Base-by-base conservation (phyloP, 1,284 basidiomycete species). In the Moesziomyces aphidis region DNA sequence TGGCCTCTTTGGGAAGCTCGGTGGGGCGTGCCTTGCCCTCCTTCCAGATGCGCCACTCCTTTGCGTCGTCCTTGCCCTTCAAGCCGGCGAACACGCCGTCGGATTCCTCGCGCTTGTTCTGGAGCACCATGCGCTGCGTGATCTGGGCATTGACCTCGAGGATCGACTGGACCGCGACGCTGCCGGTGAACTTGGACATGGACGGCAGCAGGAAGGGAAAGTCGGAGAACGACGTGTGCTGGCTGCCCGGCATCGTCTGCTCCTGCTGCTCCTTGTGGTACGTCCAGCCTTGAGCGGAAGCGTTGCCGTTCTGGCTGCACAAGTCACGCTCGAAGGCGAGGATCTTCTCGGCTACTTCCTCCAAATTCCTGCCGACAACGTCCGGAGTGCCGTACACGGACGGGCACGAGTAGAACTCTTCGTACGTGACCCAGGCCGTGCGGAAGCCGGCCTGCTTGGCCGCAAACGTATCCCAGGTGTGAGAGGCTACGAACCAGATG, bases 401-500 rank as follows among this genome's bases (percentile, higher is more conserved):
- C 23, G 67, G 50, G 48, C 64, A 70, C 2, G 57, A 58, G 51
- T 70, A 71, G 51, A 73, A 73, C 50, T 81, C 79, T 59, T 81
- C 79, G 57, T 81, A 78, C 10, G 67, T 63, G 10, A 81, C 76
- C 79, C 79, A 81, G 6, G 72, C 73, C 5, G 78, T 80, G 13
- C 70, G 61, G 59, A 81, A 81, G n/a, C 77, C 76, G 5, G 69
- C 62, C 24, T 57, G 51, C 31, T 70, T 73, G 31, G 73, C 69
- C 5, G 65, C 63, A 45, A 61, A 66, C 0, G 60, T 60, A 39
- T 70, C 61, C 79, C 79, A 81, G 1, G 74, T 75, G 49, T 81
- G 79, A n/a, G 67, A 72, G 13, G 79, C 79, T 31, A 81, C 77
- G 53, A 81, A 81, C 76, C 76, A 80, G 36, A 74, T 58, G 0